These are phyloP conservation scores for Coemansia sp. DNA, from an alignment of 192 early-diverging fungal species.

Conservation along the genomic window DNA sequence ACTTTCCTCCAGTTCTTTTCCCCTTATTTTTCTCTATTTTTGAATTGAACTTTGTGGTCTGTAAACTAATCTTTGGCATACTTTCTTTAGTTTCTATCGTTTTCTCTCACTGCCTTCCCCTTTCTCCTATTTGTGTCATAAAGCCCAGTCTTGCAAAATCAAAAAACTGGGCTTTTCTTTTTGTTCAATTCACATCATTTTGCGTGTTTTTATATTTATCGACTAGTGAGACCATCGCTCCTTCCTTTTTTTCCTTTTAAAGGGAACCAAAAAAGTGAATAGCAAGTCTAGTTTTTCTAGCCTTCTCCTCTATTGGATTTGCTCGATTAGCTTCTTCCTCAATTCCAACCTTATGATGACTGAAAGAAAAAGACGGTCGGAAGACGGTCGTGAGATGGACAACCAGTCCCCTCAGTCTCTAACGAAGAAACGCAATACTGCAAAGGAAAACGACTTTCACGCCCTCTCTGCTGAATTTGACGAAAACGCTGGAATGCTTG, in stretches of 20 bases:
- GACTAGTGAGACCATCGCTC: neutral
- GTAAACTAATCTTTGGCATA: neutral
- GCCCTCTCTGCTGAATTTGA: conserved; percentile 46
- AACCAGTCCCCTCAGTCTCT: conserved; percentile 45
- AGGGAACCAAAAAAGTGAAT: neutral
- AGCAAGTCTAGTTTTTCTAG: too few species aligned
- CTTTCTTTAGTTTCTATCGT: neutral
- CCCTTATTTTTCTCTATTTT: neutral
- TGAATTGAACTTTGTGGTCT: neutral
- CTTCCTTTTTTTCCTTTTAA: neutral
- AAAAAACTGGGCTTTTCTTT: neutral
- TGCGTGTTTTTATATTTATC: neutral
- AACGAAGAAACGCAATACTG: conserved; percentile 51
- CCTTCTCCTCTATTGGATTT: neutral
- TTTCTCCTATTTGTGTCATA: neutral
- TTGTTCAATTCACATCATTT: neutral
- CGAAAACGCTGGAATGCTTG: conserved; percentile 47
- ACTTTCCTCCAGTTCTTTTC: neutral
- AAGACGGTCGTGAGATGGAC: conserved; percentile 50
- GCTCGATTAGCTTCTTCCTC: neutral
- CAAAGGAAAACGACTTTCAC: conserved; percentile 45
- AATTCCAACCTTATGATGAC: conserved; percentile 41
- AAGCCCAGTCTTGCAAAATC: neutral
- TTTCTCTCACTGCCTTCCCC: neutral
- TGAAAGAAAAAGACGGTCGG: conserved; percentile 54